Evolutionary conservation across 352 stramenopile genomes (phyloP).

Genomic region (Albugo candida): DNA sequence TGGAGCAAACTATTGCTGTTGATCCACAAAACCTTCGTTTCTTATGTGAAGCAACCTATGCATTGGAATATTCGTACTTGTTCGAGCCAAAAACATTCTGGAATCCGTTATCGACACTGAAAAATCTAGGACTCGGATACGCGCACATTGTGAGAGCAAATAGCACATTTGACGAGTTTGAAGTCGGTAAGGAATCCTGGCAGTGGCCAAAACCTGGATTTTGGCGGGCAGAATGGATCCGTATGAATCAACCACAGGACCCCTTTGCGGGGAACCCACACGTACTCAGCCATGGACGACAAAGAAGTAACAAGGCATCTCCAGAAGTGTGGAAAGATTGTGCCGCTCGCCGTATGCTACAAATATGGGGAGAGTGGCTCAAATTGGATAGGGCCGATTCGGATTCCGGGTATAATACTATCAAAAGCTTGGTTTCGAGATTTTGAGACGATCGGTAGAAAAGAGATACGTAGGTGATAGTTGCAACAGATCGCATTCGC

Average conservation of each 20-base stretch:
- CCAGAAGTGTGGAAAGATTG: too few relatives aligned
- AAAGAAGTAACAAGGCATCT: too few relatives aligned
- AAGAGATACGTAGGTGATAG: too few relatives aligned
- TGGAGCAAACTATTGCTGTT: slow-evolving; percentile 68
- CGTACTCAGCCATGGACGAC: too few relatives aligned
- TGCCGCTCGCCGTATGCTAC: too few relatives aligned
- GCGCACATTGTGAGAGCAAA: slow-evolving; percentile 82
- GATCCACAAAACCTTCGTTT: slow-evolving; percentile 39
- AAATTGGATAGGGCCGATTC: too few relatives aligned
- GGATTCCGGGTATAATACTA: too few relatives aligned
- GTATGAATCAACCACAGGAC: background rate
- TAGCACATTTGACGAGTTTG: background rate
- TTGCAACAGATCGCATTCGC: too few relatives aligned
- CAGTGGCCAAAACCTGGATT: slow-evolving; percentile 1
- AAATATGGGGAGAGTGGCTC: too few relatives aligned
- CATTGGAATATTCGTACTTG: slow-evolving; percentile 40
- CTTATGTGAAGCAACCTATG: slow-evolving; percentile 51
- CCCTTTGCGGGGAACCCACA: background rate
- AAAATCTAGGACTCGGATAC: slow-evolving; percentile 88
- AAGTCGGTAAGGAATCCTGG: slow-evolving; percentile 1
- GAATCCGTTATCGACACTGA: slow-evolving; percentile 40
- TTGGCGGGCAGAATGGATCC: background rate
- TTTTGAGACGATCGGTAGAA: too few relatives aligned
- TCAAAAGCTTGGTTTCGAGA: too few relatives aligned
- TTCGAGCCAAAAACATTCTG: slow-evolving; percentile 50